These are phyloP conservation scores for Posidonia oceanica DNA, from an alignment of 116 monocot species.

Conservation along the genomic window DNA sequence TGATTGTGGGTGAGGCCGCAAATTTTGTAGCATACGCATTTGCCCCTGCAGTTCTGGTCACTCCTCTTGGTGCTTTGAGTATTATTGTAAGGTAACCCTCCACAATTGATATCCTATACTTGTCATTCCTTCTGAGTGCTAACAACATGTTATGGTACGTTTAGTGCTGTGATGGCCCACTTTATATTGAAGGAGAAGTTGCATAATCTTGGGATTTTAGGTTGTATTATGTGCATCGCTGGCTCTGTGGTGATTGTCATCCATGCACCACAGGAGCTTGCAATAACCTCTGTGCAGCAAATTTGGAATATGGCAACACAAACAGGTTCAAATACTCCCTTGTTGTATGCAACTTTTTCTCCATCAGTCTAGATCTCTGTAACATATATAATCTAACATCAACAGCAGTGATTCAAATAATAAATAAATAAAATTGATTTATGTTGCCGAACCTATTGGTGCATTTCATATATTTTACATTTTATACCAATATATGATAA, in stretches of 20 bases:
- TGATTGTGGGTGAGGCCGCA: constrained; percentile 29
- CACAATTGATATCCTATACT: too few relatives aligned
- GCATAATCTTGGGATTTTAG: constrained; percentile 76
- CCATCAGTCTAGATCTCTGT: background rate
- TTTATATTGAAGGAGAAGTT: constrained; percentile 80
- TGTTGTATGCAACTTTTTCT: constrained; percentile 2
- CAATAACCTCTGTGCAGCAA: constrained; percentile 79
- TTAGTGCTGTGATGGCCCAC: constrained; percentile 84
- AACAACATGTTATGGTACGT: background rate
- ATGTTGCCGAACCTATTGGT: background rate
- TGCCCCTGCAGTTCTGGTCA: constrained; percentile 32
- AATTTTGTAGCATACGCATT: constrained; percentile 36
- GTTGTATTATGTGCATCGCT: constrained; percentile 87
- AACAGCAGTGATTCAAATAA: background rate
- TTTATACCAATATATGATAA: background rate
- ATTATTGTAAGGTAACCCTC: constrained; percentile 28
- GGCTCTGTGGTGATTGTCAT: constrained; percentile 83
- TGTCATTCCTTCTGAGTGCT: background rate
- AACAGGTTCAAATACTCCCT: constrained; percentile 23
- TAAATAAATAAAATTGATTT: background rate
- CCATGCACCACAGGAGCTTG: constrained; percentile 82
- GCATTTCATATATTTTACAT: background rate
- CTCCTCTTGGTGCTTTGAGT: constrained; percentile 35
- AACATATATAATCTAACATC: too few relatives aligned
- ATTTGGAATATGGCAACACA: constrained; percentile 87